Base-by-base conservation (phyloP, 164 flowering plant species). In the Platanus orientalis region DNA sequence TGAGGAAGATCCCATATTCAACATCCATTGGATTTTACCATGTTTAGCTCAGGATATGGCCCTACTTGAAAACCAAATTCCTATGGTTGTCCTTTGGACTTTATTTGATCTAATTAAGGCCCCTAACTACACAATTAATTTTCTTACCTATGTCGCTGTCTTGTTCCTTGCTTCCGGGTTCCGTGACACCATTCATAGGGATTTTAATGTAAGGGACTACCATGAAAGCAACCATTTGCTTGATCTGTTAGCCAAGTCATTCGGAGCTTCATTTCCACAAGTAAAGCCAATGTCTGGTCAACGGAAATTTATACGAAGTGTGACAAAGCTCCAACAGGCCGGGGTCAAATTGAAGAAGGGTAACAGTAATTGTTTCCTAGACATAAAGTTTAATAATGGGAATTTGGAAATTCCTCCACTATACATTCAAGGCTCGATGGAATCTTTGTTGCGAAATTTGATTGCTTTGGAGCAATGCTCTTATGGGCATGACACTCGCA, bases 21-120 rank as follows among this genome's bases (percentile, higher is more conserved):
- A 75, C 7, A 73, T 75, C 62, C 72, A 75, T 3, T 81, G 82
- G 34, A 62, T 78, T 2, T 76, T 79, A 78, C 73, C 75, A 34
- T 73, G 78, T 2, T 71, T 83, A 39, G 79, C 69, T 30, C 59
- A 80, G 23, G 90, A 85, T 66, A 60, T 83, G 75, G 71, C 83
- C 25, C 67, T 85, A 74, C 75, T 85, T 28, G 90, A 83, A 62
- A 85, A 85, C 48, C 90, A 84, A 64, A 27, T 81, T 11, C 84
- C 87, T 5, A 66, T 80, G 1, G 71, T 80, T 50, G 60, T 83
- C 6, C 72, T 83, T 7, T 71, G 73, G 55, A 55, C 66, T 19
- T 58, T 54, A 2, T 54, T 54, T 26, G n/a, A 54, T 28, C n/a
- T 54, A 11, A 29, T 9, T 9, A 29, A 16, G 0, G 7, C 30